Evolutionary conservation across 768 basidiomycete genomes (phyloP), one percentile per base, ranked within the genome.

Genomic region (Tylopilus sp.): DNA sequence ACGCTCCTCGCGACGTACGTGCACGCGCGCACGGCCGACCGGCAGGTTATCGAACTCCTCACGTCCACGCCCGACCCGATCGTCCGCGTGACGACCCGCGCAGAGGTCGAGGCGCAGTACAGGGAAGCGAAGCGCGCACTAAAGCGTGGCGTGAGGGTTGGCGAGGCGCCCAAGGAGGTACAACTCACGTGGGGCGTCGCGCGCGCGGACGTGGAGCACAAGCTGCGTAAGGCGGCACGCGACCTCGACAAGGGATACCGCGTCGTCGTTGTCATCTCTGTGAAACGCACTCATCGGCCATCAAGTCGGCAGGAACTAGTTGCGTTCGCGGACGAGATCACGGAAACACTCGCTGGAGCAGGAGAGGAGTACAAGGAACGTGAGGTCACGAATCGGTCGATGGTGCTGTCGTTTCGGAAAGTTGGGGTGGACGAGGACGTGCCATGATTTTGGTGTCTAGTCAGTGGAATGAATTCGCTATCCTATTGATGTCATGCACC

Each of bases 171-270:
- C 49, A 91, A 90, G 72, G 85, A 89, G 71, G 73, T 89, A 6
- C 85, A 87, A 69, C 63, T 92, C 42, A 82, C 84, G 13, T 92
- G 89, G 87, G 75, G 73, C 3, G 78, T 84, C 13, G 80, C 72
- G 8, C 57, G 65, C 28, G 79, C 76, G 8, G 91, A 93, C 61
- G 61, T 85, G 19, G 74, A 73, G 33, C 85, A 86, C 67, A 92
- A 89, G 66, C 53, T 92, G 30, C 74, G 71, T 48, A 85, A 84
- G 66, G 78, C 77, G 21, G 67, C 73, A 46, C 72, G 76, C 47
- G 79, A 85, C 34, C 68, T 93, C 50, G 79, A 78, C 59, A 81
- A 81, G 57, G 87, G 86, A 0, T 67, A 72, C 29, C 71, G 78
- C 10, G 80, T 91, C 52, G 74, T 79, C 50, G 59, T 93, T 25